phyloP scores from a whole-genome alignment of 2,329 filamentous ascomycete genomes.

The Trichoderma simmonsii region DNA sequence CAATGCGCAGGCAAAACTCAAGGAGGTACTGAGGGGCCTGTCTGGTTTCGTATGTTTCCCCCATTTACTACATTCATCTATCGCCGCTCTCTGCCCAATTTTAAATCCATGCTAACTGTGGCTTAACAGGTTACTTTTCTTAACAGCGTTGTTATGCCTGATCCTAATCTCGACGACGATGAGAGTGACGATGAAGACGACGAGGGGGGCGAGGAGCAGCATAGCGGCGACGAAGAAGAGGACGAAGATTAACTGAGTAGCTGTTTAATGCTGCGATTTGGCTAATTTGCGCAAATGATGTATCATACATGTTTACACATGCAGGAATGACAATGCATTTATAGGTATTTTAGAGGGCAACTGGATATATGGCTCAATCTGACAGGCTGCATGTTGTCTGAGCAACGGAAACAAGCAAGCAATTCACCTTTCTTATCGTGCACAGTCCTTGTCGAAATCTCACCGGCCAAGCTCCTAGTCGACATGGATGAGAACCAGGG shows the following conservation, averaged over 20 bases:
- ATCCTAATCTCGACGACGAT: conserved; percentile 48
- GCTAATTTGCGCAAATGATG: neutral
- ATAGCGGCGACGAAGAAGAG: neutral
- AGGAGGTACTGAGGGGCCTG: conserved; percentile 63
- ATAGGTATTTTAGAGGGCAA: neutral
- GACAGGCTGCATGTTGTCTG: neutral
- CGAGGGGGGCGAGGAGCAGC: conserved; percentile 21
- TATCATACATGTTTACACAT: neutral
- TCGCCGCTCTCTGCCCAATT: neutral
- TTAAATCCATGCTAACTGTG: neutral
- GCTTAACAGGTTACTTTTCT: conserved; percentile 62
- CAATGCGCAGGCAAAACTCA: conserved; percentile 63
- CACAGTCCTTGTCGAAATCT: neutral
- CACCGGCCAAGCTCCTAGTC: neutral
- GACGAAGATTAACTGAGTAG: neutral
- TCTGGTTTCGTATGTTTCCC: conserved; percentile 66
- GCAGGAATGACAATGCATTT: neutral
- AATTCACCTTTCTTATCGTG: neutral
- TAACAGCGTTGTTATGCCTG: conserved; percentile 72
- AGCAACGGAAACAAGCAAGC: neutral
- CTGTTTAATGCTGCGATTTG: neutral
- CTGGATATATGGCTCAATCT: neutral
- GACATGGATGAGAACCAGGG: neutral
- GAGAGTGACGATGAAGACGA: conserved; percentile 38
- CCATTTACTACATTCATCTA: neutral